Conservation (phyloP, 768 basidiomycete species). For the Suillus decipiens region DNA sequence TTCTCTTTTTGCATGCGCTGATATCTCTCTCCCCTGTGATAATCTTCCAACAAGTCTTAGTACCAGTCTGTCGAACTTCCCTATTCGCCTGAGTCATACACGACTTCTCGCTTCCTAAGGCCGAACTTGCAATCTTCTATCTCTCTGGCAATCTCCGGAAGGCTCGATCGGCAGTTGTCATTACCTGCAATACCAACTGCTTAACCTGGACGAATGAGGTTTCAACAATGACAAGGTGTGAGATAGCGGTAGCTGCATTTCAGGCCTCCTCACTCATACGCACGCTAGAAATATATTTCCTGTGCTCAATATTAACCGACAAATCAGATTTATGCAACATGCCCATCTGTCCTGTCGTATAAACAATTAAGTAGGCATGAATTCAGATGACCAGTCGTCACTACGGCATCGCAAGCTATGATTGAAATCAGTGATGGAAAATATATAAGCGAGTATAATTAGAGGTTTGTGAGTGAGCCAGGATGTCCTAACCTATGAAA, state of each 20-base stretch:
- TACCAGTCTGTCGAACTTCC: too few relatives aligned
- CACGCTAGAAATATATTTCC: too few relatives aligned
- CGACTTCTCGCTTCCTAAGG: slow-evolving; percentile 25
- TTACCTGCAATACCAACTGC: not conserved
- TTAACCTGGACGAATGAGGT: not conserved
- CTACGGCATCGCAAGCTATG: not conserved
- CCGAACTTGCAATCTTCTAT: slow-evolving; percentile 32
- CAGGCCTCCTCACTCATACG: too few relatives aligned
- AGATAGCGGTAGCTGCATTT: not conserved
- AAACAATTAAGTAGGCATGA: not conserved
- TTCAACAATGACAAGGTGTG: not conserved
- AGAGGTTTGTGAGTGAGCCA: too few relatives aligned
- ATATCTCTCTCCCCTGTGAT: too few relatives aligned
- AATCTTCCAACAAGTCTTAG: too few relatives aligned
- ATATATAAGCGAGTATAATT: not conserved
- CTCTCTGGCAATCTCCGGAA: slow-evolving; percentile 18
- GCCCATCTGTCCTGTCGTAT: not conserved
- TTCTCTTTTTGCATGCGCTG: too few relatives aligned
- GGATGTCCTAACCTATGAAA: too few relatives aligned
- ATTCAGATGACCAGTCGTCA: not conserved
- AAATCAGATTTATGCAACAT: not conserved
- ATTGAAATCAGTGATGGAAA: not conserved
- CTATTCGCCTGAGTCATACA: too few relatives aligned
- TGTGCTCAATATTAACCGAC: not conserved
- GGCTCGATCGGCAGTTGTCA: slow-evolving; percentile 16